These are phyloP conservation scores for Penicillium lagena DNA, from an alignment of 495 filamentous ascomycete genomes.

Conservation along the genomic window DNA sequence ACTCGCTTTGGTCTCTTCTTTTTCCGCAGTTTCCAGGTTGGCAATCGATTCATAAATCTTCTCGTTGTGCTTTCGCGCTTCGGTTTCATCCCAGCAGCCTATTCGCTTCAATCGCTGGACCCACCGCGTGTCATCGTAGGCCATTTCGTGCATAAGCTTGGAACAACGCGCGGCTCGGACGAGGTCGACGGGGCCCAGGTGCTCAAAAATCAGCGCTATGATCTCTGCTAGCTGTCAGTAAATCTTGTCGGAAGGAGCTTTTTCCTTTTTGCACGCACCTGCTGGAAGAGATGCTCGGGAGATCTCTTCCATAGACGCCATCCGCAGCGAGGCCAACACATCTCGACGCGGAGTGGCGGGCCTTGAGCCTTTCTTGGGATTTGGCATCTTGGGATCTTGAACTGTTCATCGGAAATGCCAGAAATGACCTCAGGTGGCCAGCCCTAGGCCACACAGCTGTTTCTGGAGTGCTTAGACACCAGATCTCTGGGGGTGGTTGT, in stretches of 20 bases:
- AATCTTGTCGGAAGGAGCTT: not conserved
- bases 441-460: not conserved
- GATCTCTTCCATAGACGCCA: constrained; percentile 68
- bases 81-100: constrained; percentile 87
- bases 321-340: constrained; percentile 67
- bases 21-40: constrained; percentile 49
- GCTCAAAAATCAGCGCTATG: constrained; percentile 79
- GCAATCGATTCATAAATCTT: constrained; percentile 61
- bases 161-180: constrained; percentile 83
- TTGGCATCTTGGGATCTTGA: constrained; percentile 45
- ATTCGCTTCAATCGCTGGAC: constrained; percentile 75
- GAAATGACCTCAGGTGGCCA: constrained; percentile 3
- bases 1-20: constrained; percentile 31
- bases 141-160: constrained; percentile 91
- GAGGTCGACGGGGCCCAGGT: constrained; percentile 76
- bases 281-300: constrained; percentile 72
- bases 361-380: constrained; percentile 54
- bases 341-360: constrained; percentile 44
- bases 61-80: constrained; percentile 75
- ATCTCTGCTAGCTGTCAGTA: constrained; percentile 57
- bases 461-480: not conserved
- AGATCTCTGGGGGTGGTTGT: too few relatives aligned
- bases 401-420: constrained; percentile 25
- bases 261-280: constrained; percentile 41
- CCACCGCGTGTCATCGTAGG: constrained; percentile 97